phyloP scores from a whole-genome alignment of 495 filamentous ascomycete genomes.

The Elasticomyces elasticus region DNA sequence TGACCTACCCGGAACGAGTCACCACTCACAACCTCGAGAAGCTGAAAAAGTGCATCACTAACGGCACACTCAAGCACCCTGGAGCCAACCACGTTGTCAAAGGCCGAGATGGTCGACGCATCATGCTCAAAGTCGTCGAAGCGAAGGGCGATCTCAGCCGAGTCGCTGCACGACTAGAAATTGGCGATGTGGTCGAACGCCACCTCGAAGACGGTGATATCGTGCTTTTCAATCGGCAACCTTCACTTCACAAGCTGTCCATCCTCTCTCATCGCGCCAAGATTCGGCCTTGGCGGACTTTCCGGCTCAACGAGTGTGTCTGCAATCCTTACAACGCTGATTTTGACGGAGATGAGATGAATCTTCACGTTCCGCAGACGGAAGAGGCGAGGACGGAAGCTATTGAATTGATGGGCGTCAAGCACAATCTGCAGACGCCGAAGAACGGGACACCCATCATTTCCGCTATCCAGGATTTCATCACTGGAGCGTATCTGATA shows the following conservation, averaged over 20 bases:
- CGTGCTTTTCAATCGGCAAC: slow-evolving; percentile 95
- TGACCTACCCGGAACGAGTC: slow-evolving; percentile 88
- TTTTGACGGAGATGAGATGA: slow-evolving; percentile 99
- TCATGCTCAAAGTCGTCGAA: slow-evolving; percentile 44
- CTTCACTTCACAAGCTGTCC: slow-evolving; percentile 93
- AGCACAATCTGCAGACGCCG: slow-evolving; percentile 87
- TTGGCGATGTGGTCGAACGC: slow-evolving; percentile 84
- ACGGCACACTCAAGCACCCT: slow-evolving; percentile 68
- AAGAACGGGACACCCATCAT: slow-evolving; percentile 99
- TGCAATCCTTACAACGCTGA: slow-evolving; percentile 98
- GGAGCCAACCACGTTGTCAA: slow-evolving; percentile 78
- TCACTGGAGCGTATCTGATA: slow-evolving; percentile 83
- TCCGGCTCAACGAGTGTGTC: slow-evolving; percentile 94
- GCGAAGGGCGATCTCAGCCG: slow-evolving; percentile 57
- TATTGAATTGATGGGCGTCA: slow-evolving; percentile 94
- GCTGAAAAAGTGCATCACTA: slow-evolving; percentile 56
- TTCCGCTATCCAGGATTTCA: slow-evolving; percentile 96
- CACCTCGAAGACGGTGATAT: slow-evolving; percentile 95
- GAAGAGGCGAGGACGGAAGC: slow-evolving; percentile 94
- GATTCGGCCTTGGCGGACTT: slow-evolving; percentile 89
- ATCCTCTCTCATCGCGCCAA: slow-evolving; percentile 92
- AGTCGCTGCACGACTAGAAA: slow-evolving; percentile 58
- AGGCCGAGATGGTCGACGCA: slow-evolving; percentile 52
- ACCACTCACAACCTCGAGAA: slow-evolving; percentile 76
- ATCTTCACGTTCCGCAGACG: slow-evolving; percentile 93